Base-by-base conservation (phyloP, 331 rosid species). In the Quercus phellos region DNA sequence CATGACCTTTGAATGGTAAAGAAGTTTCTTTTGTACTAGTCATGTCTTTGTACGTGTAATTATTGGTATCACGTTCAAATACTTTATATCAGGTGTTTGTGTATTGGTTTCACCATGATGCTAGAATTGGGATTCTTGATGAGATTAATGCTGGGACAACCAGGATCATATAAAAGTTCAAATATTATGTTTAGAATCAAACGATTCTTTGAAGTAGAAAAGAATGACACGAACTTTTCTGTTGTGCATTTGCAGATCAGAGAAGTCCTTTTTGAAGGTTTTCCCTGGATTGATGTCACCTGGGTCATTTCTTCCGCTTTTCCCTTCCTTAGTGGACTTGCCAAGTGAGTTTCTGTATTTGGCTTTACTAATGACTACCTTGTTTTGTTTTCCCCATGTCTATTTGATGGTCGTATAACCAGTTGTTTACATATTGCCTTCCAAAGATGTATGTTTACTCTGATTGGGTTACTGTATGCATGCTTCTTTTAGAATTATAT, bases 241-340 rank as follows among this genome's bases (percentile, higher is more conserved):
- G 66, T 61, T 68, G 50, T 73, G 16, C 69, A 58, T 71, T 77
- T 86, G 86, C 94, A 94, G 99, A 81, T 85, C 90, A 83, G 92
- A 86, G 83, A 92, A 87, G 70, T 84, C 78, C 19, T 90, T 86
- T 82, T 70, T 92, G 84, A 87, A 88, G 71, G 78, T 89, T 77
- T 87, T 94, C 77, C 94, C 97, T 0, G 97, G 85, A 85, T 73
- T 94, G 86, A 87, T 94, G 68, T 90, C 99, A 24, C 87, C 97
- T 66, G 98, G 96, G 21, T 94, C 99, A 80, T 94, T 94, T 87
- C 89, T 94, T 87, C 97, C 97, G 0, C 83, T 94, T 81, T 88
- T 94, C 81, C 93, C 92, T 14, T 78, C 84, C 38, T 77, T 92
- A 80, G 73, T 92, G 77, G 99, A 94, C 89, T 84, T 94, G 84